These are phyloP conservation scores for Trichosporon faecale DNA, from an alignment of 1,284 basidiomycete species.

Conservation along the genomic window DNA sequence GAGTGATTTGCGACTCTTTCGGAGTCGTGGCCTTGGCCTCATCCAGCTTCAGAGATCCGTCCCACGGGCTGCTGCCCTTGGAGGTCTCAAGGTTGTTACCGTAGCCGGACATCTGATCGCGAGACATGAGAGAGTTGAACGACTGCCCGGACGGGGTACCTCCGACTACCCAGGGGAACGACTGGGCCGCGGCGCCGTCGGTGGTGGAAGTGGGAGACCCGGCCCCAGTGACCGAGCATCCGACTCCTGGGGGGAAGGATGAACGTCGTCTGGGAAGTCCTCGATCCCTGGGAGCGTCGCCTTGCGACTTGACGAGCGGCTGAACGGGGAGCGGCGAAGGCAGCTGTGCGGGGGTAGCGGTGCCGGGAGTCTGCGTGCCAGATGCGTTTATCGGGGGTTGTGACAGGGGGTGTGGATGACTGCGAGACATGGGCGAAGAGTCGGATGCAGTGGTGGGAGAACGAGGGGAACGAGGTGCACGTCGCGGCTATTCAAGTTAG, in stretches of 20 bases:
- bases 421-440: conserved; percentile 9
- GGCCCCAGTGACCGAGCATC: conserved; percentile 20
- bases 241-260: conserved; percentile 35
- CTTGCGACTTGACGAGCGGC: conserved; percentile 13
- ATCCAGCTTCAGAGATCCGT: conserved; percentile 4
- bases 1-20: background rate
- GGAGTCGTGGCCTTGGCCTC: background rate
- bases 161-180: conserved; percentile 27
- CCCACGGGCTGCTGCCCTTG: background rate
- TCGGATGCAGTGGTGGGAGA: conserved; percentile 7
- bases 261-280: conserved; percentile 25
- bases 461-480: conserved; percentile 6
- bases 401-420: conserved; percentile 20
- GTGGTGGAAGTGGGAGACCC: background rate
- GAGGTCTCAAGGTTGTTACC: conserved; percentile 4
- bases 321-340: conserved; percentile 19
- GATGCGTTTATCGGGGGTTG: conserved; percentile 22
- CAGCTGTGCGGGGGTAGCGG: background rate
- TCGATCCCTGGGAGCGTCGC: background rate
- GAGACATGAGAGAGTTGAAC: conserved; percentile 6
- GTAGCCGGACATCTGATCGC: conserved; percentile 7
- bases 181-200: conserved; percentile 12
- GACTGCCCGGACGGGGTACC: background rate
- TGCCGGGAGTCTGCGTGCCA: background rate
- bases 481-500: conserved; percentile 9